These are phyloP conservation scores for Plasmopara halstedii DNA, from an alignment of 352 stramenopile species.

Conservation along the genomic window DNA sequence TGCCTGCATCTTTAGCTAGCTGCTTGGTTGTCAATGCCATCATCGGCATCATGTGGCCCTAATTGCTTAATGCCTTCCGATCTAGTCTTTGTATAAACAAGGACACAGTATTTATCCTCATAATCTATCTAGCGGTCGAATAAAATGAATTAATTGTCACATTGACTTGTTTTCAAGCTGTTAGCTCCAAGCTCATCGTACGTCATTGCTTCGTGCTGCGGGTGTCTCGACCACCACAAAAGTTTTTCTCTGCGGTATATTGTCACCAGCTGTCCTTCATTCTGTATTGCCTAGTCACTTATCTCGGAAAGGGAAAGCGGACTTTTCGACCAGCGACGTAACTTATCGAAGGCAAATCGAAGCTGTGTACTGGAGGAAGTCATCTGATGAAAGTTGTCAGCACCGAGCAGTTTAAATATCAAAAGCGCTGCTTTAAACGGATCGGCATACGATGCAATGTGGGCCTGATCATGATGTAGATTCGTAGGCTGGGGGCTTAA, in stretches of 20 bases:
- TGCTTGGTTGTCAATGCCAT: slow-evolving; percentile 75
- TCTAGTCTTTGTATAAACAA: slow-evolving; percentile 1
- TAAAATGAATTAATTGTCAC: slow-evolving; percentile 24
- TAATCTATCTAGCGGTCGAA: slow-evolving; percentile 10
- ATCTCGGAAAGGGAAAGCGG: too few species aligned
- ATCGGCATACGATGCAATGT: slow-evolving; percentile 54
- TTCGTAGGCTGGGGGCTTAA: slow-evolving; percentile 30
- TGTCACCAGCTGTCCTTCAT: slow-evolving; percentile 21
- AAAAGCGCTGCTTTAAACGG: slow-evolving; percentile 68
- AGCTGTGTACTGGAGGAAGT: slow-evolving; percentile 47
- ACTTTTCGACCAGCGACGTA: slow-evolving; percentile 36
- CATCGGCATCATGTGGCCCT: slow-evolving; percentile 74
- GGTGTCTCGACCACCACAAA: slow-evolving; percentile 16
- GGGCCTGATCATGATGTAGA: slow-evolving; percentile 29
- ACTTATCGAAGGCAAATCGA: slow-evolving; percentile 49
- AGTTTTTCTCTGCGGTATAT: slow-evolving; percentile 11
- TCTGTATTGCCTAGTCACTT: too few species aligned
- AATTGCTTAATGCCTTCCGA: slow-evolving; percentile 5
- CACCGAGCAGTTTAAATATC: slow-evolving; percentile 59
- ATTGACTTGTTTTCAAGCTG: slow-evolving; percentile 4
- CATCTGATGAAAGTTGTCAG: slow-evolving; percentile 69
- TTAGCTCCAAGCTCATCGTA: not conserved
- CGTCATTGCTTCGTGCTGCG: slow-evolving; percentile 4
- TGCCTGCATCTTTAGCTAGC: slow-evolving; percentile 72
- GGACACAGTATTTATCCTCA: slow-evolving; percentile 19